Evolutionary conservation across 305 asterid genomes (phyloP).

Genomic region (Solanum chacoense): DNA sequence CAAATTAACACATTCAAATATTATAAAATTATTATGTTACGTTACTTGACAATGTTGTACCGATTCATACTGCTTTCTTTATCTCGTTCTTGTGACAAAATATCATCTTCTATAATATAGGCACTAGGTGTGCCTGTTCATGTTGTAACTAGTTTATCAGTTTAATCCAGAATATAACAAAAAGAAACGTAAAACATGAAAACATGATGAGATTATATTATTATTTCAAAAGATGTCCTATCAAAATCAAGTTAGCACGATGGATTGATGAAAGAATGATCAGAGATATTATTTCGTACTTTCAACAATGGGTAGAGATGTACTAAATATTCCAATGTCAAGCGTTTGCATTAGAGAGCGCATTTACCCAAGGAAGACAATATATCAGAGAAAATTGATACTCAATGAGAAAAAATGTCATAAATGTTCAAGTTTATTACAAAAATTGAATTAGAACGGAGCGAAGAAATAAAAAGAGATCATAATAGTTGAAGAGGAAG

Average conservation of each 20-base stretch:
- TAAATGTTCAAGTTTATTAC: neutral
- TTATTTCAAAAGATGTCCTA: neutral
- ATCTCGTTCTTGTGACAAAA: neutral
- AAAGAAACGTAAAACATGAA: neutral
- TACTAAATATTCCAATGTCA: neutral
- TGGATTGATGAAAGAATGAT: neutral
- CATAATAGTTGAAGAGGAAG: neutral
- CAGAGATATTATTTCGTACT: neutral
- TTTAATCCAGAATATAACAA: neutral
- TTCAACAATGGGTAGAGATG: neutral
- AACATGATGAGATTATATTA: neutral
- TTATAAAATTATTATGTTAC: neutral
- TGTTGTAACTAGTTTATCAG: neutral
- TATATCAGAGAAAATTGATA: neutral
- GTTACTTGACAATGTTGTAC: neutral
- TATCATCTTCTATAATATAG: neutral
- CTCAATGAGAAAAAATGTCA: neutral
- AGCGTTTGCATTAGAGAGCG: neutral
- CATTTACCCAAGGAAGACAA: neutral
- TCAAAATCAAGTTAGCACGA: neutral
- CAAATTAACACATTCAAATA: neutral
- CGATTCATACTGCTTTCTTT: neutral
- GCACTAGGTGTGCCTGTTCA: neutral
- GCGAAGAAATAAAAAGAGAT: neutral
- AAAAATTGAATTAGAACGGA: neutral